Conservation (phyloP, 106 monocot genomes). For the Vanilla planifolia region DNA sequence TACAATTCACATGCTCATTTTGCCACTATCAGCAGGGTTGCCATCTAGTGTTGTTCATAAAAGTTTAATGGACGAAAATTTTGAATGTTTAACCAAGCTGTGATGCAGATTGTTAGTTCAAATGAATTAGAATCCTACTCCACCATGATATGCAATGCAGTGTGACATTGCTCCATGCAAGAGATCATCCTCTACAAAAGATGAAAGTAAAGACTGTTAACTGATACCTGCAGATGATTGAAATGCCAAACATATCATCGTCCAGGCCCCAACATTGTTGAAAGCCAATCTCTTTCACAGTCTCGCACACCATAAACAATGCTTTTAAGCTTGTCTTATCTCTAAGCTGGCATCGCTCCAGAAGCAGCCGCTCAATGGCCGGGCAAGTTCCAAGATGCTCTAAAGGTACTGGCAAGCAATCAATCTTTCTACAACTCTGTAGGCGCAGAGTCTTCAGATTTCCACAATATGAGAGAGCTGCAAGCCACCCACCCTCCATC, state of each 20-base stretch:
- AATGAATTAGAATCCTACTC: no score
- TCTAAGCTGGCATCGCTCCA: conserved; percentile 87
- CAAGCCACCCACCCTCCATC: conserved; percentile 91
- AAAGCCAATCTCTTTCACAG: conserved; percentile 63
- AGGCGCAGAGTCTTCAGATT: conserved; percentile 78
- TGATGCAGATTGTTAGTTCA: no score
- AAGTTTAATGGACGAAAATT: no score
- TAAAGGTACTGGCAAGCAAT: conserved; percentile 52
- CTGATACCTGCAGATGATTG: conserved; percentile 67
- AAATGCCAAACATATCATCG: conserved; percentile 54
- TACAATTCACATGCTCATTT: no score
- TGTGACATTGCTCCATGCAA: not conserved
- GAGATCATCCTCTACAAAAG: not conserved
- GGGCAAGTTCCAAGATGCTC: conserved; percentile 81
- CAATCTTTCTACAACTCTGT: conserved; percentile 56
- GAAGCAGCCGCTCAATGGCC: conserved; percentile 63
- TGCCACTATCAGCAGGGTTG: no score
- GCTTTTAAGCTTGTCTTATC: conserved; percentile 62
- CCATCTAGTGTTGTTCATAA: no score
- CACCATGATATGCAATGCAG: no score
- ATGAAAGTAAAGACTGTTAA: not conserved
- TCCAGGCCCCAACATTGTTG: conserved; percentile 94
- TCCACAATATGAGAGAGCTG: conserved; percentile 60
- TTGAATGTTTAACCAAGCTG: no score
- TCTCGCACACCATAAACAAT: conserved; percentile 63